These are phyloP conservation scores for Drechslerella dactyloides DNA, from an alignment of 2,329 filamentous ascomycete genomes.

Conservation along the genomic window DNA sequence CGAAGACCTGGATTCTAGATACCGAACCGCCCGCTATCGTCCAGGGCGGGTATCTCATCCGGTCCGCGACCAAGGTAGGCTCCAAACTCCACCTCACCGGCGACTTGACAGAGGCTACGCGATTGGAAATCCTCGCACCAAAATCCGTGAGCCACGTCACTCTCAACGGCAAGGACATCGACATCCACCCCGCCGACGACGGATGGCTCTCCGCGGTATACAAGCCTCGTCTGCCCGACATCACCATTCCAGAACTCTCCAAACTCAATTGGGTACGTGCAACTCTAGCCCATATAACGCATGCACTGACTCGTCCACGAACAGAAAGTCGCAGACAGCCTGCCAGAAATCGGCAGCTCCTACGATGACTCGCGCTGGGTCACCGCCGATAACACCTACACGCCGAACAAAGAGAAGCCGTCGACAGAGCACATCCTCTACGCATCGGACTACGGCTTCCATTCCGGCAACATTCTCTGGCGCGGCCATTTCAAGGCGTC, in stretches of 20 bases:
- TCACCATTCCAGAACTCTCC: slow-evolving; percentile 67
- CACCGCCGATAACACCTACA: slow-evolving; percentile 65
- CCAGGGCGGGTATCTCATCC: slow-evolving; percentile 70
- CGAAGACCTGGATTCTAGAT: slow-evolving; percentile 41
- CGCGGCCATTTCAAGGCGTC: slow-evolving; percentile 72
- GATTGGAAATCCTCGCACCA: slow-evolving; percentile 71
- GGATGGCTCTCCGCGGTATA: slow-evolving; percentile 63
- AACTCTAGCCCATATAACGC: too few species aligned
- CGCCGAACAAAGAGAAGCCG: slow-evolving; percentile 66
- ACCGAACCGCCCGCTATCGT: slow-evolving; percentile 62
- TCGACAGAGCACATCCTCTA: slow-evolving; percentile 72
- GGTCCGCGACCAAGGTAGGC: slow-evolving; percentile 66
- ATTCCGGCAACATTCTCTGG: slow-evolving; percentile 72
- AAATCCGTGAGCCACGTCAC: slow-evolving; percentile 62
- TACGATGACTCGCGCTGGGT: slow-evolving; percentile 76
- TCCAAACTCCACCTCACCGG: slow-evolving; percentile 68
- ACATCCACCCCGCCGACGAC: slow-evolving; percentile 58
- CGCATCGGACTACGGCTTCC: slow-evolving; percentile 74
- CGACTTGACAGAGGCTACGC: slow-evolving; percentile 73
- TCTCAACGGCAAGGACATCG: slow-evolving; percentile 65
- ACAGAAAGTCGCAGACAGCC: slow-evolving; percentile 70
- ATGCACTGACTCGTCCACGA: too few species aligned
- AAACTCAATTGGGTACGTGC: slow-evolving; percentile 64
- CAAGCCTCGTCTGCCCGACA: slow-evolving; percentile 61
- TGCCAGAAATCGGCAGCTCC: slow-evolving; percentile 69